phyloP scores from a whole-genome alignment of 2,329 filamentous ascomycete genomes.

The Tolypocladium tropicale region DNA sequence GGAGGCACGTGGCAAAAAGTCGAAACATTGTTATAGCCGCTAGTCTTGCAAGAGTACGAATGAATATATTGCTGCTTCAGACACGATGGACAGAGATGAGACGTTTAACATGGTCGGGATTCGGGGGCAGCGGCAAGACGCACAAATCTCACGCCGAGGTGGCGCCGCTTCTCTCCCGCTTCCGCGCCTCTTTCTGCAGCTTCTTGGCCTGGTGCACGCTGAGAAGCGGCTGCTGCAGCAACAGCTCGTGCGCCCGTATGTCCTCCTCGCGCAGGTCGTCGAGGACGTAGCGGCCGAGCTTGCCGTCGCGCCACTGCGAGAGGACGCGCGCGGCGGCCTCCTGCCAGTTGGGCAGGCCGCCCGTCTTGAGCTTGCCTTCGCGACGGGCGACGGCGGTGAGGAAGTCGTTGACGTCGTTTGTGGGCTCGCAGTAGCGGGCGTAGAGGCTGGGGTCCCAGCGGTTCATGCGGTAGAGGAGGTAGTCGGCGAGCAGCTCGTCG shows the following conservation, averaged over 20 bases:
- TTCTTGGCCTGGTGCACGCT: conserved; percentile 63
- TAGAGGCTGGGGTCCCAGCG: conserved; percentile 53
- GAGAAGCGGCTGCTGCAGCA: conserved; percentile 34
- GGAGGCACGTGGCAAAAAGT: not conserved
- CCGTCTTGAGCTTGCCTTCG: conserved; percentile 66
- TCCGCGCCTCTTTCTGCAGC: conserved; percentile 49
- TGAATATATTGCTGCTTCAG: not conserved
- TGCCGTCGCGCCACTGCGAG: conserved; percentile 69
- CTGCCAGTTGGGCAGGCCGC: conserved; percentile 60
- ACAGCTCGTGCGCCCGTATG: conserved; percentile 37
- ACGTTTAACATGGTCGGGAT: not conserved
- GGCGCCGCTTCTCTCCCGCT: conserved; percentile 26
- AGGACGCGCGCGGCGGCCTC: conserved; percentile 71
- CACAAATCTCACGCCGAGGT: not conserved
- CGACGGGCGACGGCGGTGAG: conserved; percentile 60
- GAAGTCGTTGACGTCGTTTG: conserved; percentile 72
- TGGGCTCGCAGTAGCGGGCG: conserved; percentile 52
- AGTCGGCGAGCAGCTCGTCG: conserved; percentile 73
- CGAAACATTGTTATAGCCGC: not conserved
- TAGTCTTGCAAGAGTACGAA: not conserved
- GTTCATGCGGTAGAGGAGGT: conserved; percentile 81
- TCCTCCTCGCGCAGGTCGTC: conserved; percentile 61
- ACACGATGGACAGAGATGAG: not conserved
- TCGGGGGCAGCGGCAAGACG: not conserved
- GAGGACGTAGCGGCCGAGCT: conserved; percentile 66